phyloP scores from a whole-genome alignment of 345 rosid species.

The Nephelium lappaceum region DNA sequence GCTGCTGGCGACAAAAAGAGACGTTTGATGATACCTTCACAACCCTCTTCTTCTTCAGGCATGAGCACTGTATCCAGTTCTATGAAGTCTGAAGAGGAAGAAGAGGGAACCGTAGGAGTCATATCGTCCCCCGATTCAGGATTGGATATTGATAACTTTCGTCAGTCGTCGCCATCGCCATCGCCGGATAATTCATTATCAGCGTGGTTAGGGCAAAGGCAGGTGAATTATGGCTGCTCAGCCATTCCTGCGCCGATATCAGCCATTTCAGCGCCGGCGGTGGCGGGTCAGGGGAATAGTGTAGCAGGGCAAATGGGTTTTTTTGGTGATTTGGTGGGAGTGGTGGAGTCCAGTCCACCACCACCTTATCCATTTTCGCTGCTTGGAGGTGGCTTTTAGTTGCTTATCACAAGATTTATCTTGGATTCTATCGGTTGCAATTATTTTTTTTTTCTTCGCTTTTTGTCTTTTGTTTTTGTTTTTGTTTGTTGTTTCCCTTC shows the following conservation, averaged over 20 bases:
- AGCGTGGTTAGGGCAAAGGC: constrained; percentile 32
- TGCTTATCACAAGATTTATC: constrained; percentile 28
- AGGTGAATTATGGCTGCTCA: constrained; percentile 15
- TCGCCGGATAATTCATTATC: constrained; percentile 40
- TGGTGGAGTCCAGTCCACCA: constrained; percentile 41
- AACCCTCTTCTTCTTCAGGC: constrained; percentile 40
- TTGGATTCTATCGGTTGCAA: constrained; percentile 31
- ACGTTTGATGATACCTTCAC: constrained; percentile 43
- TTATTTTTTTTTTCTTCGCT: not conserved
- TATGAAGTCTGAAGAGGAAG: constrained; percentile 58
- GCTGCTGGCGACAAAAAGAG: constrained; percentile 47
- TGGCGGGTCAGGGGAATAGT: constrained; percentile 23
- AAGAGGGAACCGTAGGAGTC: constrained; percentile 38
- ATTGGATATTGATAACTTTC: constrained; percentile 26
- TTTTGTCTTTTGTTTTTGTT: constrained; percentile 2
- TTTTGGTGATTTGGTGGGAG: constrained; percentile 47
- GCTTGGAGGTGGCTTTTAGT: constrained; percentile 72
- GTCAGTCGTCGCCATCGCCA: constrained; percentile 28
- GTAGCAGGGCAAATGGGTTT: constrained; percentile 34
- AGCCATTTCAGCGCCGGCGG: constrained; percentile 9
- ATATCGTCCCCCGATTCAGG: constrained; percentile 45
- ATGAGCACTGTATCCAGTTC: constrained; percentile 44
- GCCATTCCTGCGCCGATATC: not conserved
- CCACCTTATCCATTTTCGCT: constrained; percentile 85
- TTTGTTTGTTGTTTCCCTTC: not conserved